These are phyloP conservation scores for Filobasidium wieringae DNA, from an alignment of 768 basidiomycete genomes.

Conservation along the genomic window DNA sequence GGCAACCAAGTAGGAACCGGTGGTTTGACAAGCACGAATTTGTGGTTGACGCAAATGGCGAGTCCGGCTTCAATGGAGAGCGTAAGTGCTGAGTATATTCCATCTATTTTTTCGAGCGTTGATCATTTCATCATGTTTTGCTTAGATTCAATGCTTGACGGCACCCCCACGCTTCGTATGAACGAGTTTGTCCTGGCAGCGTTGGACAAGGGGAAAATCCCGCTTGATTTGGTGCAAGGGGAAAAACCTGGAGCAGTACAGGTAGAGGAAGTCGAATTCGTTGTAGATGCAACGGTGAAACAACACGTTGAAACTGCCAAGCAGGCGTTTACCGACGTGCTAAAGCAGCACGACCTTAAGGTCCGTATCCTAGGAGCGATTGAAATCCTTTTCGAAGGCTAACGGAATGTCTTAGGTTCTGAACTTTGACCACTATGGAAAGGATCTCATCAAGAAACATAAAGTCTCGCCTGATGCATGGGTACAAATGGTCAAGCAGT, in stretches of 20 bases:
- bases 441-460: conserved; percentile 71
- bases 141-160: conserved; percentile 48
- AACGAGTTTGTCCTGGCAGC: conserved; percentile 85
- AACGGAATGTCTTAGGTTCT: conserved; percentile 47
- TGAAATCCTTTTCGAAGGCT: not conserved
- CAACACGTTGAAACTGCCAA: conserved; percentile 51
- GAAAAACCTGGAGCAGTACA: conserved; percentile 29
- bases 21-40: conserved; percentile 97
- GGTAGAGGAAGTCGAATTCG: conserved; percentile 61
- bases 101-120: not conserved
- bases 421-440: conserved; percentile 82
- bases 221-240: conserved; percentile 51
- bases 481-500: conserved; percentile 89
- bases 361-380: conserved; percentile 40
- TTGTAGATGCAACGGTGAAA: conserved; percentile 49
- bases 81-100: conserved; percentile 54
- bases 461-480: conserved; percentile 85
- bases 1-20: conserved; percentile 65
- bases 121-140: not conserved
- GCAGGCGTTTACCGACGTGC: conserved; percentile 59
- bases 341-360: conserved; percentile 66
- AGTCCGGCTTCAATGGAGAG: conserved; percentile 93
- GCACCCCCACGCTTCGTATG: conserved; percentile 84
- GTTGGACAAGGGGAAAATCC: conserved; percentile 58
- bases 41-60: conserved; percentile 87